Evolutionary conservation across 352 stramenopile genomes (phyloP), one percentile per base, ranked within the genome.

Genomic region (Pythium dissotocum): DNA sequence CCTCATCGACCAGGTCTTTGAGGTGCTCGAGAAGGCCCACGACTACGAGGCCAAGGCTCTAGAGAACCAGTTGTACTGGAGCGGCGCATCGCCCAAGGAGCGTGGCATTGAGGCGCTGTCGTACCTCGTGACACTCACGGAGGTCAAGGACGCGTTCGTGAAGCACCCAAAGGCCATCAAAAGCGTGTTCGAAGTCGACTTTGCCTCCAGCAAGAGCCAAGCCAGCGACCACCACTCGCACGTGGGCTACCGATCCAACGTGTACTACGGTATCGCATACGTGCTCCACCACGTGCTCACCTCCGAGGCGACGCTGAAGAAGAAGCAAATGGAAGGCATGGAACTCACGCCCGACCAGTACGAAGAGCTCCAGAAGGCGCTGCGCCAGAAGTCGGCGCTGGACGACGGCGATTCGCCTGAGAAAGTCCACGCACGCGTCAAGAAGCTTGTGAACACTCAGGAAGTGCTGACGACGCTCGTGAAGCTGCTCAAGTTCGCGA

Each of bases 291-390:
- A 98, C 68, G 77, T 98, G 18, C 78, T 97, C 28, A 98, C 97
- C 26, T 97, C 93, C 32, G 93, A 98, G 65, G 82, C 97, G 59
- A 91, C 96, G 54, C 82, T 99, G 6, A 96, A 97, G 58, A 97
- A 92, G 62, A 97, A 99, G 79, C 90, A 98, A 67, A 98, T 99
- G 80, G 85, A 95, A 35, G 94, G 95, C 10, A 98, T 98, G 81
- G 96, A 99, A 67, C 93, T 99, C 63, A 98, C 95, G 0, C 86
- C 95, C 36, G 96, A 99, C 65, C 95, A 99, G 77, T 99, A 99
- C 75, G 96, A 99, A 83, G 88, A 99, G 75, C 80, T 99, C 18
- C 93, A 98, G 76, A 89, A 95, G 57, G 87, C 98, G 53, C 78
- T 96, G 21, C 95, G 96, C 61, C 92, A 97, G 62, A 98, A 99